Conservation (phyloP, 805 yeast species). For the Sugiyamaella floridensis region DNA sequence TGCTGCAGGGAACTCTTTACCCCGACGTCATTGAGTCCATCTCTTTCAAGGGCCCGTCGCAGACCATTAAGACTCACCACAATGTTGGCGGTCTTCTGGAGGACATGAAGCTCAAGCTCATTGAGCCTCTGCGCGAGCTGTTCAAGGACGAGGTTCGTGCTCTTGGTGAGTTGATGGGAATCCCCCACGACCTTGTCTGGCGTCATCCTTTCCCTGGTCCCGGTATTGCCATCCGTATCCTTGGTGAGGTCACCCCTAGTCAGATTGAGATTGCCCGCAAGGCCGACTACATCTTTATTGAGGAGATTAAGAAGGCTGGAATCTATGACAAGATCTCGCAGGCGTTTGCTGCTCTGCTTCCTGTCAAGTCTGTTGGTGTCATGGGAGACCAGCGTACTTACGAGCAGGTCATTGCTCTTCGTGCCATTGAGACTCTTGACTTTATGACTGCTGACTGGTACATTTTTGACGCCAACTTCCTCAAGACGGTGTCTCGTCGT, state of each 20-base stretch:
- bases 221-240: slow-evolving; percentile 96
- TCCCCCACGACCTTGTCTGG: slow-evolving; percentile 96
- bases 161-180: slow-evolving; percentile 88
- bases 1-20: slow-evolving; percentile 94
- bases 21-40: slow-evolving; percentile 98
- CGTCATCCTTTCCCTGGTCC: slow-evolving; percentile 99
- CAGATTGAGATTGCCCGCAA: slow-evolving; percentile 96
- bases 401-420: slow-evolving; percentile 97
- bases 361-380: slow-evolving; percentile 98
- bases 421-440: slow-evolving; percentile 96
- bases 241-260: slow-evolving; percentile 90
- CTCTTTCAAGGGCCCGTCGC: slow-evolving; percentile 99
- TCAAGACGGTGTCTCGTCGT: slow-evolving; percentile 89
- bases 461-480: slow-evolving; percentile 83
- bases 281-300: slow-evolving; percentile 93
- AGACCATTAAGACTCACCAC: slow-evolving; percentile 98
- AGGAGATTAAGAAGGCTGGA: slow-evolving; percentile 91
- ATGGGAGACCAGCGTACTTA: slow-evolving; percentile 99
- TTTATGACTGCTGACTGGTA: slow-evolving; percentile 99
- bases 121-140: slow-evolving; percentile 97
- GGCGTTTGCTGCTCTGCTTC: slow-evolving; percentile 94
- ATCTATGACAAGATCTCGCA: slow-evolving; percentile 88
- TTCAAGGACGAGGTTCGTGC: slow-evolving; percentile 98
- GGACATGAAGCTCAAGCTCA: slow-evolving; percentile 95
- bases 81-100: slow-evolving; percentile 97